These are phyloP conservation scores for Middelhovenomyces tepae DNA, from an alignment of 805 yeast species.

Conservation along the genomic window DNA sequence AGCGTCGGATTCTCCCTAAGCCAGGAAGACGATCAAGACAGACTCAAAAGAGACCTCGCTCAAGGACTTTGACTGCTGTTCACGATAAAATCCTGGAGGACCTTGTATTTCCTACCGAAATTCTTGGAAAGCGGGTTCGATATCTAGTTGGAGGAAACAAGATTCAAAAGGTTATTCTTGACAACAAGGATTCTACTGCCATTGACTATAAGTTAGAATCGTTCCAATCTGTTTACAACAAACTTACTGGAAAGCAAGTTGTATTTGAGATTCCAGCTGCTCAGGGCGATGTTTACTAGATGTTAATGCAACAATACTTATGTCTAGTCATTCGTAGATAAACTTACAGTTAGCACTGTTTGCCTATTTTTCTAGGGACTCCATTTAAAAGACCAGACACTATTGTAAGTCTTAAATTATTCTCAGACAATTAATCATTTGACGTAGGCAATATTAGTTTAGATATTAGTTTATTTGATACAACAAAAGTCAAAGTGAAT, in stretches of 20 bases:
- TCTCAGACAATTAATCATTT: too few relatives aligned
- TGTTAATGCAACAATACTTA: too few relatives aligned
- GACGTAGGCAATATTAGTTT: too few relatives aligned
- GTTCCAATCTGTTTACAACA: slow-evolving; percentile 96
- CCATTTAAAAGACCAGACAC: too few relatives aligned
- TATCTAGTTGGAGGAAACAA: slow-evolving; percentile 98
- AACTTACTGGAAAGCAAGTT: slow-evolving; percentile 99
- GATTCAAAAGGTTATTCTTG: slow-evolving; percentile 94
- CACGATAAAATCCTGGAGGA: slow-evolving; percentile 98
- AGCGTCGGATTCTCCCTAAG: slow-evolving; percentile 98
- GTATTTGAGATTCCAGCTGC: slow-evolving; percentile 79
- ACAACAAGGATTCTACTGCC: slow-evolving; percentile 93
- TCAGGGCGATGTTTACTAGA: slow-evolving; percentile 31
- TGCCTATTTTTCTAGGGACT: too few relatives aligned
- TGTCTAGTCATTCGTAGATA: too few relatives aligned
- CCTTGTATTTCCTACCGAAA: slow-evolving; percentile 99
- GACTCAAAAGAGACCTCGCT: slow-evolving; percentile 98
- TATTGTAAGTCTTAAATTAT: too few relatives aligned
- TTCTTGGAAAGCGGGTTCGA: slow-evolving; percentile 98
- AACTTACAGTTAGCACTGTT: too few relatives aligned
- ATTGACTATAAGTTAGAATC: slow-evolving; percentile 99
- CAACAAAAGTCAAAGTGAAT: too few relatives aligned
- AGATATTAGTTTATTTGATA: too few relatives aligned
- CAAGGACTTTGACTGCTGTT: slow-evolving; percentile 97
- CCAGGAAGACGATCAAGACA: slow-evolving; percentile 93